Base-by-base conservation (phyloP, 345 rosid genomes). In the Stellera chamaejasme region DNA sequence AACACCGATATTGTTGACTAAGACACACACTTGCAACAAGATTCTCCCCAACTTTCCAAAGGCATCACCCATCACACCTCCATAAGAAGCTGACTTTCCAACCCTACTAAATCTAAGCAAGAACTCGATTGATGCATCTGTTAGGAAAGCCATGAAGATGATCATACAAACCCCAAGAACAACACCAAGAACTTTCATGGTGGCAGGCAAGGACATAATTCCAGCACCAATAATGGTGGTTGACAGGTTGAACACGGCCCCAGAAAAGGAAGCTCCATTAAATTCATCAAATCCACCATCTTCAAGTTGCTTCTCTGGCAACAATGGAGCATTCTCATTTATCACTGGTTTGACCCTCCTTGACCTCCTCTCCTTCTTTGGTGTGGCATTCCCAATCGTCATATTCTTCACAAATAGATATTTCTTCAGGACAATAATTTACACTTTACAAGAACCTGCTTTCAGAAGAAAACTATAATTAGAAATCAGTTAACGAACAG, bases 191-290 rank as follows among this genome's bases (percentile, higher is more conserved):
- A 82, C 88, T 66, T 84, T 93, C 92, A 89, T 77, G 48, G 95
- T 87, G 3, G 97, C 99, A 42, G 99, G 99, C 69, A 93, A 67
- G 54, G 99, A 86, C 99, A 93, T 93, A 58, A 93, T 89, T 16
- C 97, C 99, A 26, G 99, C 99, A 60, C 97, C 97, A 61, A 89
- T 82, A 54, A 89, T 67, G 2, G 96, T 89, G 10, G 96, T 93
- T 13, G 97, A 72, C 45, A 93, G 77, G 64, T 93, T 93, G 64
- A 89, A 82, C 56, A 93, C 99, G 0, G 95, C 94, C 53, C 97
- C 99, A 11, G 66, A 71, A 54, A 87, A 89, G 12, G 97, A 87
- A 75, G 96, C 96, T 65, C 99, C 95, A 58, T 89, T 72, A 61
- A 82, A 81, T 66, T 88, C 97, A 48, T 74, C 84, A 68, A 69